Evolutionary conservation across 768 basidiomycete species (phyloP), one percentile per base, ranked within the genome.

Genomic region (Mycena indigotica): DNA sequence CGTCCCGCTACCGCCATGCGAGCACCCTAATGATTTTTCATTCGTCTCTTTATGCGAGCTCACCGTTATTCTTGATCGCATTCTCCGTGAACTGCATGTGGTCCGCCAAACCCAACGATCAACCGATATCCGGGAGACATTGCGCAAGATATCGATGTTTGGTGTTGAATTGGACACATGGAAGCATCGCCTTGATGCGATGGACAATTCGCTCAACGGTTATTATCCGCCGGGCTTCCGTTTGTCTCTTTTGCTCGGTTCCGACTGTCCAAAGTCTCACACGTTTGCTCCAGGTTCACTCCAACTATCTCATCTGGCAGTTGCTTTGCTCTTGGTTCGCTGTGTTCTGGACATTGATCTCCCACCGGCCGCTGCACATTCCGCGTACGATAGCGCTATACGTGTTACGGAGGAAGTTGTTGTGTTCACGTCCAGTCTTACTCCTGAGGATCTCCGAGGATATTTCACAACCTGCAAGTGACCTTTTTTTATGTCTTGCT

Each of bases 121-220:
- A 15, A 44, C n/a, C 40, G 58, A 63, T 45, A 46, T 52, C 19
- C 51, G 62, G 6, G 62, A 63, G 39, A 57, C 49, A 4, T 26
- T 63, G 48, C 53, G 57, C 5, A 53, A 45, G 5, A 59, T 63
- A 38, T 63, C 62, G 25, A 53, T 52, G 21, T 63, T 63, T 40
- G 62, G 62, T 4, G 21, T 59, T 39, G 62, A 63, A n/a, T 58
- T 63, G 25, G 62, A 63, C 46, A 54, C 58, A 3, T 63, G 62
- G 62, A 63, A 63, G 41, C 57, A 54, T 30, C 54, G 62, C 10
- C 48, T 63, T 25, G 62, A 63, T 26, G n/a, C 55, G n/a, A 59
- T 63, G 62, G 58, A 46, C 46, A 53, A 59, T 28, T 63, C 62
- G 16, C 32, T 63, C 28, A 63, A 63, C 25, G 56, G 56, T 40